Conservation (phyloP, 2,329 filamentous ascomycete species). For the Xylaria sp. region DNA sequence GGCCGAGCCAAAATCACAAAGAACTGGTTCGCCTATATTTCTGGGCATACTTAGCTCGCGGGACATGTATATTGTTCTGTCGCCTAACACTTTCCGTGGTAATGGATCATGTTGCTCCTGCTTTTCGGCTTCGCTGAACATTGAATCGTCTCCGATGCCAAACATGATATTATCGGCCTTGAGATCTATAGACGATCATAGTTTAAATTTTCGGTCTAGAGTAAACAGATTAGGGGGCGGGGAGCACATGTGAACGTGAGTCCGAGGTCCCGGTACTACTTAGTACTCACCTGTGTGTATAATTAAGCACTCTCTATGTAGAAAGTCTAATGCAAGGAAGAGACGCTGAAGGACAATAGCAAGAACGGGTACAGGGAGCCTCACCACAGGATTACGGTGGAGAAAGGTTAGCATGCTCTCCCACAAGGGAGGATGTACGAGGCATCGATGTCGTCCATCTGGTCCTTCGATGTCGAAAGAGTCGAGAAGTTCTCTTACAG, state of each 20-base stretch:
- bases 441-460: conserved; percentile 50
- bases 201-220: too few relatives aligned
- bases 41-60: conserved; percentile 48
- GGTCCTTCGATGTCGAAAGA: conserved; percentile 52
- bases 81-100: conserved; percentile 55
- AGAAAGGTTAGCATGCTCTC: conserved; percentile 55
- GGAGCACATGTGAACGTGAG: background rate
- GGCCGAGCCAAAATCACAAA: conserved; percentile 62
- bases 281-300: conserved; percentile 56
- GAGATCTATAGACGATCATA: conserved; percentile 51
- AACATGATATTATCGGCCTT: conserved; percentile 61
- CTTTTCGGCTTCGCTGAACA: conserved; percentile 54
- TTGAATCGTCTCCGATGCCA: conserved; percentile 52
- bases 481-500: conserved; percentile 51
- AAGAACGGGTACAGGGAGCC: conserved; percentile 51
- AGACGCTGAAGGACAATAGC: conserved; percentile 52
- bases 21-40: conserved; percentile 41
- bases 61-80: conserved; percentile 56
- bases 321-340: conserved; percentile 57
- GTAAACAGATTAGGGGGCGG: background rate
- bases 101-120: conserved; percentile 53
- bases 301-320: conserved; percentile 58
- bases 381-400: conserved; percentile 52
- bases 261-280: too few relatives aligned
- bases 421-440: conserved; percentile 56